phyloP scores from a whole-genome alignment of 2,329 filamentous ascomycete genomes.

The Parafenestella ontariensis region DNA sequence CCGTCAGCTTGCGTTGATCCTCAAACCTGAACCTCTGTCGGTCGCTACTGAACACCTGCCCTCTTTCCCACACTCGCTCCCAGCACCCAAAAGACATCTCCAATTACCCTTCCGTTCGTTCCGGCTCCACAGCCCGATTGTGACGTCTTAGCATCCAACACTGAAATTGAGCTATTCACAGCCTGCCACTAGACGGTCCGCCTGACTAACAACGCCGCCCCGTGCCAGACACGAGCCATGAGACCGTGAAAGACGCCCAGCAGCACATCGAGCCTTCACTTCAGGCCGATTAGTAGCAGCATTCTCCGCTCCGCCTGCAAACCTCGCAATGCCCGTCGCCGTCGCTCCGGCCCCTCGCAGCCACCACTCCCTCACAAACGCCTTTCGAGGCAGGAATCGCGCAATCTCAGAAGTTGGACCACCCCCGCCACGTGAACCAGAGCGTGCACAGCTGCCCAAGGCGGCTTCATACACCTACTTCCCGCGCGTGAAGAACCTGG shows the following conservation, averaged over 20 bases:
- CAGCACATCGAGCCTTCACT: slow-evolving; percentile 7
- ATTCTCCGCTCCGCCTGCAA: slow-evolving; percentile 6
- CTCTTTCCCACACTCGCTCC: slow-evolving; percentile 15
- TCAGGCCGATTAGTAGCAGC: slow-evolving; percentile 1
- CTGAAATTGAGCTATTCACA: slow-evolving; percentile 6
- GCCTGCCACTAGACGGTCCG: slow-evolving; percentile 22
- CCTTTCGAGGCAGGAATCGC: slow-evolving; percentile 39
- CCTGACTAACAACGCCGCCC: slow-evolving; percentile 22
- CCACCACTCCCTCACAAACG: slow-evolving; percentile 40
- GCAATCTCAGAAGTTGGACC: slow-evolving; percentile 42
- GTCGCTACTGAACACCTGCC: slow-evolving; percentile 24
- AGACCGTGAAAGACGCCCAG: slow-evolving; percentile 17
- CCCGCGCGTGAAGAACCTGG: slow-evolving; percentile 46
- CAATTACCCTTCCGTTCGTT: slow-evolving; percentile 15
- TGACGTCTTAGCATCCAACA: slow-evolving; percentile 29
- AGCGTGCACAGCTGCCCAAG: slow-evolving; percentile 43
- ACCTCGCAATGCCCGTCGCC: slow-evolving; percentile 41
- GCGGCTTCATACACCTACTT: slow-evolving; percentile 53
- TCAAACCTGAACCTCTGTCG: slow-evolving; percentile 20
- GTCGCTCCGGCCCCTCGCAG: slow-evolving; percentile 39
- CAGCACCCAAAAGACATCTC: background rate
- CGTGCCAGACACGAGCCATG: slow-evolving; percentile 26
- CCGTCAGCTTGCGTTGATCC: slow-evolving; percentile 16
- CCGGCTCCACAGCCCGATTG: slow-evolving; percentile 21
- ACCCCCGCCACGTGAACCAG: slow-evolving; percentile 28